Percentiles rank a stretch among this genome's conserved stretches.
Conservation (phyloP, 2,329 filamentous ascomycete species). For the Aspergillus chevalieri region DNA sequence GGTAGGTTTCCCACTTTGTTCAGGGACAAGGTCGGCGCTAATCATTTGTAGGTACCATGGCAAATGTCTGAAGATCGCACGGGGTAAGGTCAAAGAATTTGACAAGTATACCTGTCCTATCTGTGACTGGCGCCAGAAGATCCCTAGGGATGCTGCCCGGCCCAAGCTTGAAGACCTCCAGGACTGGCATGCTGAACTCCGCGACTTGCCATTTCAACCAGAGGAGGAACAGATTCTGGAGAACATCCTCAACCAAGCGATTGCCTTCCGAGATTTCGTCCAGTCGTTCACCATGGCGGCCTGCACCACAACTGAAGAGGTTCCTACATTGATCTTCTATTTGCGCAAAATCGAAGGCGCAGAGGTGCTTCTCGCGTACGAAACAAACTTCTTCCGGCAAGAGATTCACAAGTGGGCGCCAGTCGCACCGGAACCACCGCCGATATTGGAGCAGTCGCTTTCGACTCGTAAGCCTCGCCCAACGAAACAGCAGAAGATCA, state of each 20-base stretch:
- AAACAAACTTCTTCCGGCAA: conserved; percentile 97
- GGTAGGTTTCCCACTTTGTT: conserved; percentile 53
- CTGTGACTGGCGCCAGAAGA: conserved; percentile 94
- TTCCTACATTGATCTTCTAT: conserved; percentile 87
- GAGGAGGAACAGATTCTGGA: conserved; percentile 84
- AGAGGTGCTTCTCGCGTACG: conserved; percentile 81
- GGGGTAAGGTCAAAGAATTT: conserved; percentile 96
- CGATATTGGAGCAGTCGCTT: conserved; percentile 76
- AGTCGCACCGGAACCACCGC: conserved; percentile 78
- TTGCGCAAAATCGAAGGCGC: conserved; percentile 95
- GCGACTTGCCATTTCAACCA: conserved; percentile 79
- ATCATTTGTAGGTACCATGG: conserved; percentile 72
- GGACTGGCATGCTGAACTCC: conserved; percentile 76
- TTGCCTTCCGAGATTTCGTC: conserved; percentile 77
- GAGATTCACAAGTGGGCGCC: conserved; percentile 93
- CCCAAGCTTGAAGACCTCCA: conserved; percentile 90
- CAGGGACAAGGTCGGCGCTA: conserved; percentile 14
- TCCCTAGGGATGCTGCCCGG: conserved; percentile 89
- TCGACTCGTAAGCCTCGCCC: conserved; percentile 93
- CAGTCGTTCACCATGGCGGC: conserved; percentile 72
- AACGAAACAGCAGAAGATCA: conserved; percentile 93
- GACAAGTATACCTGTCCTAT: conserved; percentile 98
- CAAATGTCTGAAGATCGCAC: conserved; percentile 94
- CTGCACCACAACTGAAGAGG: conserved; percentile 75
- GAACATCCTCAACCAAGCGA: conserved; percentile 80